phyloP scores from a whole-genome alignment of 441 rosid genomes.

The Mallotus repandus region DNA sequence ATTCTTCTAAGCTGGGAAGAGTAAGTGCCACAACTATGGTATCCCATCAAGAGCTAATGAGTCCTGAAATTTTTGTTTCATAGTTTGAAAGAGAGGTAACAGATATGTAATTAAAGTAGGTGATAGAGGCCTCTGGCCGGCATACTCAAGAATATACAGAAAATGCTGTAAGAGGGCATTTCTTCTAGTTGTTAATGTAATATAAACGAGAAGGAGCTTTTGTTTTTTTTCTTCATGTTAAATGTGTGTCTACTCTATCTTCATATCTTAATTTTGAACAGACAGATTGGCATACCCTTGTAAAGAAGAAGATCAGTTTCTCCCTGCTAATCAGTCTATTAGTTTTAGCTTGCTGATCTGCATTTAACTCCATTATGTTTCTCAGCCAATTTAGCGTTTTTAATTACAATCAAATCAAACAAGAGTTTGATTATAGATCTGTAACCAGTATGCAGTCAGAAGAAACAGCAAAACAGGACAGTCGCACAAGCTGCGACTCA shows the following conservation, averaged over 20 bases:
- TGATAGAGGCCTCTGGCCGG: background rate
- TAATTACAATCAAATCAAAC: too few species aligned
- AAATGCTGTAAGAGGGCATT: background rate
- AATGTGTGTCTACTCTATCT: background rate
- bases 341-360: too few species aligned
- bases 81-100: background rate
- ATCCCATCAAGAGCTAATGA: background rate
- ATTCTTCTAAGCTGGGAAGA: conserved; percentile 56
- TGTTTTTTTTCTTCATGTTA: background rate
- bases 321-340: too few species aligned
- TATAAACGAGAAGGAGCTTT: background rate
- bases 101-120: conserved; percentile 4
- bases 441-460: background rate
- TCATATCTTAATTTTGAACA: background rate
- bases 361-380: too few species aligned
- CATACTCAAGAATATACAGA: background rate
- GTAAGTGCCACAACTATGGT: background rate
- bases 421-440: background rate
- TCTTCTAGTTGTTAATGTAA: background rate
- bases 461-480: background rate
- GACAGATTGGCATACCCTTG: too few species aligned
- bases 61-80: background rate
- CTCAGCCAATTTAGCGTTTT: too few species aligned
- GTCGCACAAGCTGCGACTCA: background rate
- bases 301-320: too few species aligned